Evolutionary conservation across 495 filamentous ascomycete species (phyloP).

Genomic region (Xylaria scruposa): DNA sequence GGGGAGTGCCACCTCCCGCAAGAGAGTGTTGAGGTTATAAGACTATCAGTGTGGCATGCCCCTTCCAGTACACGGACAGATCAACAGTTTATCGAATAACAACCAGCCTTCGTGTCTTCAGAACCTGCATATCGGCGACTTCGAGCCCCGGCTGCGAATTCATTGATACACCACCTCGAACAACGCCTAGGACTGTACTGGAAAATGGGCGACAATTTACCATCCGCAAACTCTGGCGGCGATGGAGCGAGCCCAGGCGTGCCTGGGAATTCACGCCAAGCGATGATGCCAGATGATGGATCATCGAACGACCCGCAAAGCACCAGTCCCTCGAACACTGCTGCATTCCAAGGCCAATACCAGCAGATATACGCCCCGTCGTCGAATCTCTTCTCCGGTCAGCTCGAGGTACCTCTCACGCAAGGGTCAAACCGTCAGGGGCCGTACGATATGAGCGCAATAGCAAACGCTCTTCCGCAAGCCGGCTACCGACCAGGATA

Average conservation of each 20-base stretch:
- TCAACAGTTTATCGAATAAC: constrained; percentile 11
- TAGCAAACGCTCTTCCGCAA: constrained; percentile 50
- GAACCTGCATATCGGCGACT: neutral
- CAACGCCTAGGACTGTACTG: neutral
- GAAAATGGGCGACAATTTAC: constrained; percentile 52
- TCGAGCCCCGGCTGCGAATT: constrained; percentile 15
- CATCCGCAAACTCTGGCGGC: constrained; percentile 39
- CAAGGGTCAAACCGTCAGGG: constrained; percentile 40
- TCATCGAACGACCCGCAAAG: constrained; percentile 33
- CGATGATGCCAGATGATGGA: constrained; percentile 30
- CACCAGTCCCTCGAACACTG: constrained; percentile 32
- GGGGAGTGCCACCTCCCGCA: neutral
- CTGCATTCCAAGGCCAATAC: constrained; percentile 40
- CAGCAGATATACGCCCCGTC: constrained; percentile 43
- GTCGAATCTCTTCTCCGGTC: constrained; percentile 44
- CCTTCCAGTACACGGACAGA: constrained; percentile 9
- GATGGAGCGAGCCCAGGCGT: constrained; percentile 42
- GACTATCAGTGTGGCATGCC: constrained; percentile 6
- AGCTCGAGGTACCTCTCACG: constrained; percentile 47
- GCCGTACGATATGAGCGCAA: constrained; percentile 49
- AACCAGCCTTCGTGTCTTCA: constrained; percentile 11
- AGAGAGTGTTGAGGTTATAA: neutral
- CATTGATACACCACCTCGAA: constrained; percentile 10
- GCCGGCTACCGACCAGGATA: constrained; percentile 43
- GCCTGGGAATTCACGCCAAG: constrained; percentile 30